These are phyloP conservation scores for Penicillium sclerotiorum DNA, from an alignment of 2,329 filamentous ascomycete species.

Conservation along the genomic window DNA sequence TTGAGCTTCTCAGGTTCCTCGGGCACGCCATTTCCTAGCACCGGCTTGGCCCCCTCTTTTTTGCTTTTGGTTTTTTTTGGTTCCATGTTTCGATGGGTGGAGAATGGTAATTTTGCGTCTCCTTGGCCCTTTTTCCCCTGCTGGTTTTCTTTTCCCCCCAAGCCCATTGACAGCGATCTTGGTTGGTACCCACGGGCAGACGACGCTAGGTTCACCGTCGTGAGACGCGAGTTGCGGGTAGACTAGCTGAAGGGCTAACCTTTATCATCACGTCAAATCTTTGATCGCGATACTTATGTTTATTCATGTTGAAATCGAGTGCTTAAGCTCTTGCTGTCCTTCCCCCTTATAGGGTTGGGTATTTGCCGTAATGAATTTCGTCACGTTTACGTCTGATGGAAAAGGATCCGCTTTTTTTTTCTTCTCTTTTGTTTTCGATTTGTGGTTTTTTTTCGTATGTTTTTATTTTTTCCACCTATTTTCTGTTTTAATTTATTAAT, in stretches of 20 bases:
- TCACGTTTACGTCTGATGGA: slow-evolving; percentile 4
- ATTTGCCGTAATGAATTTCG: slow-evolving; percentile 5
- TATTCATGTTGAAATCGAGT: slow-evolving; percentile 11
- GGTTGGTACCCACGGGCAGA: slow-evolving; percentile 32
- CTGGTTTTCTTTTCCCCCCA: slow-evolving; percentile 17
- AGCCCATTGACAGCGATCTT: slow-evolving; percentile 31
- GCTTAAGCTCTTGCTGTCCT: too few species aligned
- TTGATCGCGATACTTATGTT: slow-evolving; percentile 16
- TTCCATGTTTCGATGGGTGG: background rate
- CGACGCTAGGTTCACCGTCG: slow-evolving; percentile 39
- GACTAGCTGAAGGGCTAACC: slow-evolving; percentile 33
- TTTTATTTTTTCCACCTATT: too few species aligned
- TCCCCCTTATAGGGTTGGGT: too few species aligned
- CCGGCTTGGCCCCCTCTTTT: slow-evolving; percentile 14
- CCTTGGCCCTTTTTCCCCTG: slow-evolving; percentile 8
- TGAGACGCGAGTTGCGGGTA: slow-evolving; percentile 36
- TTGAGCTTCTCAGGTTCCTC: slow-evolving; percentile 33
- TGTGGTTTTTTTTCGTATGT: too few species aligned
- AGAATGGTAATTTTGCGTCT: background rate
- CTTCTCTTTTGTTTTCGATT: too few species aligned
- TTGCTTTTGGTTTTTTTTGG: background rate
- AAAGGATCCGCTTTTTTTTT: too few species aligned
- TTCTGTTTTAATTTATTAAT: slow-evolving; percentile 1
- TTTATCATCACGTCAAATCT: slow-evolving; percentile 10
- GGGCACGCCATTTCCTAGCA: slow-evolving; percentile 36